Conservation (phyloP, 139 green algal genomes). For the Pseudopediastrum boryanum region DNA sequence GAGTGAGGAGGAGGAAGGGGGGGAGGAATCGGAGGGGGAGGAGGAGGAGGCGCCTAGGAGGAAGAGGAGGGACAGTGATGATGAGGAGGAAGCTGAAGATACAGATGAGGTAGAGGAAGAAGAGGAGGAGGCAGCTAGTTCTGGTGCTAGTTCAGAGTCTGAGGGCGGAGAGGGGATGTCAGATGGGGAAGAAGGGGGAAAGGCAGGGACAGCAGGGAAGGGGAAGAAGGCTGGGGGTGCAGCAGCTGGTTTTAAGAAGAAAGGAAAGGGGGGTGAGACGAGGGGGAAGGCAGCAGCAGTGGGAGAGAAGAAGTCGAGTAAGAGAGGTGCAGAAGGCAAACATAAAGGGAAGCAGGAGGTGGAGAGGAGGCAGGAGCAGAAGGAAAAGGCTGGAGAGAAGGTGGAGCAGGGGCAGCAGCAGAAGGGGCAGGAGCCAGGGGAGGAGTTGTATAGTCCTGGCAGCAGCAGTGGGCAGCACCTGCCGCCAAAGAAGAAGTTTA, state of each 20-base stretch:
- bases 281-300: no score
- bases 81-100: conserved; percentile 1
- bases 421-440: background rate
- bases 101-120: conserved; percentile 10
- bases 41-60: background rate
- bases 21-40: background rate
- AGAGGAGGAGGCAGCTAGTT: no score
- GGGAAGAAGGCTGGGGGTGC: no score
- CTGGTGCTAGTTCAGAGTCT: no score
- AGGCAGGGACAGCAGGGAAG: no score
- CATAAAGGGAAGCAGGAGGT: background rate
- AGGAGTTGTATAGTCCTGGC: background rate
- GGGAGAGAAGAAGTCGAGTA: no score
- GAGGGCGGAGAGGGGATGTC: no score
- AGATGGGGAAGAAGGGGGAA: no score
- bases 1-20: background rate
- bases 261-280: no score
- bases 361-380: conserved; percentile 12
- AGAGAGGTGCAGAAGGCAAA: background rate
- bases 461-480: background rate
- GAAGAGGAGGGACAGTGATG: background rate
- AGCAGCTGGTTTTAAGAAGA: no score
- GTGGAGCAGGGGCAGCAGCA: background rate
- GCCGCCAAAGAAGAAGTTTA: background rate
- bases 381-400: background rate